Evolutionary conservation across 495 filamentous ascomycete species (phyloP).

Genomic region (Talaromyces wortmannii): DNA sequence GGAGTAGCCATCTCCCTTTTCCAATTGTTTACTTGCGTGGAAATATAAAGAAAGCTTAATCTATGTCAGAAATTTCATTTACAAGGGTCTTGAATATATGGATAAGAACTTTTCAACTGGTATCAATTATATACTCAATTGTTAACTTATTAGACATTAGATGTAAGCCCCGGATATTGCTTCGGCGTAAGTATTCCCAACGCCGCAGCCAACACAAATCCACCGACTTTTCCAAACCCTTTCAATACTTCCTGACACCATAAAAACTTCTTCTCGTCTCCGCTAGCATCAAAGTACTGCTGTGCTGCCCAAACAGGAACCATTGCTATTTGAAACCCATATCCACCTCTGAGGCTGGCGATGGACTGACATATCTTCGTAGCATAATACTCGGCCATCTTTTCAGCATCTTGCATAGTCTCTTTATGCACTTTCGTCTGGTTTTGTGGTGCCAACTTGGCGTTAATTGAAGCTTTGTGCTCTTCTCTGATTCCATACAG

Average conservation of each 20-base stretch:
- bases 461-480: not conserved
- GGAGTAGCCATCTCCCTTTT: not conserved
- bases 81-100: not conserved
- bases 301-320: conserved; percentile 3
- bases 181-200: not conserved
- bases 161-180: not conserved
- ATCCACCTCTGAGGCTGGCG: conserved; percentile 1
- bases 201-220: not conserved
- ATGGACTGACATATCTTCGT: conserved; percentile 4
- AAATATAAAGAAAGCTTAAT: too few relatives aligned
- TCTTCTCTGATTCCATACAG: not conserved
- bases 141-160: not conserved
- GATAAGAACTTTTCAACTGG: not conserved
- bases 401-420: not conserved
- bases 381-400: conserved; percentile 1
- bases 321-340: conserved; percentile 4
- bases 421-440: not conserved
- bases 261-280: not conserved
- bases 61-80: not conserved
- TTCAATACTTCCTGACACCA: conserved; percentile 2
- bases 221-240: not conserved
- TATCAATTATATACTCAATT: not conserved
- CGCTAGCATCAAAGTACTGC: not conserved
- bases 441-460: not conserved
- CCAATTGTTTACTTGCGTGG: too few relatives aligned